phyloP scores from a whole-genome alignment of 345 rosid species.

The Sonneratia alba region DNA sequence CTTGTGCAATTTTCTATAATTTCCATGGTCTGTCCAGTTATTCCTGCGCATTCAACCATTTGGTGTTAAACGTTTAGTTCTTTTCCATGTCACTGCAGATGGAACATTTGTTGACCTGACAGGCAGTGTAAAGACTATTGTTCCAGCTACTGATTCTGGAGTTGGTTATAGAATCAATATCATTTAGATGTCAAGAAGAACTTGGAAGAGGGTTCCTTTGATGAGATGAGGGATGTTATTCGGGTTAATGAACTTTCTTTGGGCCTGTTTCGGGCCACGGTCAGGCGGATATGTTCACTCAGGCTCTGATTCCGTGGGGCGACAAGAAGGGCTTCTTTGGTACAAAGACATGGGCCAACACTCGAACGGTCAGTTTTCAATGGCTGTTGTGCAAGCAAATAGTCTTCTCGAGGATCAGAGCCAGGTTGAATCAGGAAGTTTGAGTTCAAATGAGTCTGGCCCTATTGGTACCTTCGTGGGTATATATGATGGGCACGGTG shows the following conservation, averaged over 20 bases:
- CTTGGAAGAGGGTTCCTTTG: slow-evolving; percentile 11
- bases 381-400: slow-evolving; percentile 53
- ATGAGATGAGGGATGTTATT: slow-evolving; percentile 59
- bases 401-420: slow-evolving; percentile 46
- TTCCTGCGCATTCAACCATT: background rate
- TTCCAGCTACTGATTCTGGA: background rate
- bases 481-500: slow-evolving; percentile 46
- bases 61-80: background rate
- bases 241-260: slow-evolving; percentile 39
- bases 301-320: slow-evolving; percentile 29
- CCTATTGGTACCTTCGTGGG: slow-evolving; percentile 46
- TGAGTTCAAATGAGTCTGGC: slow-evolving; percentile 32
- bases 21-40: background rate
- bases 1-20: background rate
- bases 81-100: background rate
- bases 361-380: slow-evolving; percentile 37
- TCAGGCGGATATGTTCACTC: slow-evolving; percentile 25
- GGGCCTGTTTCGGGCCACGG: slow-evolving; percentile 41
- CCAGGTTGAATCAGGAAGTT: slow-evolving; percentile 45
- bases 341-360: slow-evolving; percentile 45
- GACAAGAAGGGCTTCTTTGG: slow-evolving; percentile 46
- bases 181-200: background rate
- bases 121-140: background rate
- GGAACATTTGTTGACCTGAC: background rate
- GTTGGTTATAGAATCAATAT: background rate